These are phyloP conservation scores for Acacia confusa DNA, from an alignment of 306 rosid genomes.

Conservation along the genomic window DNA sequence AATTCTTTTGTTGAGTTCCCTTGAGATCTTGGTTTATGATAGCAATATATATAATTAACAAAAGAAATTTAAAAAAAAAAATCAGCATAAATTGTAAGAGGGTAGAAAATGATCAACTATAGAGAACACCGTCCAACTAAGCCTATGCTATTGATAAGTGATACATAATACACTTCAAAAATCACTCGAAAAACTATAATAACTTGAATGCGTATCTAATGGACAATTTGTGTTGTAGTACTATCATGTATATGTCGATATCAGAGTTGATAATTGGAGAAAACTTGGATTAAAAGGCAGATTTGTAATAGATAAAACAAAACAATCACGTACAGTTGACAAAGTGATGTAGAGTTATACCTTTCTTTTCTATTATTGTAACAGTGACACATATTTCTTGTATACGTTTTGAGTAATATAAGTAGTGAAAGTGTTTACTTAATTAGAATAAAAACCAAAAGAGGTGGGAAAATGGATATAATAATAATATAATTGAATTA, in stretches of 20 bases:
- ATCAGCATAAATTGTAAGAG: background rate
- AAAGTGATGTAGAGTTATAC: background rate
- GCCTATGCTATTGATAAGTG: background rate
- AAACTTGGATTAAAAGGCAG: background rate
- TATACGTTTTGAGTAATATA: too few species aligned
- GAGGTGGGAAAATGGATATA: too few species aligned
- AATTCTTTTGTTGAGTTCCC: background rate
- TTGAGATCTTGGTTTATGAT: too few species aligned
- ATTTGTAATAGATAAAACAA: background rate
- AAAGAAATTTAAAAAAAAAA: too few species aligned
- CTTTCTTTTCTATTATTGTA: too few species aligned
- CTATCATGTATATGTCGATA: background rate
- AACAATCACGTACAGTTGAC: background rate
- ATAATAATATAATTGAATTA: too few species aligned
- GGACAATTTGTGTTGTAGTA: background rate
- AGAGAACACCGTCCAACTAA: background rate
- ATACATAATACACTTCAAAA: background rate
- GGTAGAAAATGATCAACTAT: background rate
- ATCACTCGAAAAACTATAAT: background rate
- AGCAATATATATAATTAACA: too few species aligned
- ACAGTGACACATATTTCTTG: too few species aligned
- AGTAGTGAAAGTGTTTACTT: too few species aligned
- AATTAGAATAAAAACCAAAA: too few species aligned
- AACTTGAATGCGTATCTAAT: background rate
- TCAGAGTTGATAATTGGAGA: background rate